These are phyloP conservation scores for Papilionanthe hybrid DNA, from an alignment of 116 monocot genomes.

Conservation along the genomic window DNA sequence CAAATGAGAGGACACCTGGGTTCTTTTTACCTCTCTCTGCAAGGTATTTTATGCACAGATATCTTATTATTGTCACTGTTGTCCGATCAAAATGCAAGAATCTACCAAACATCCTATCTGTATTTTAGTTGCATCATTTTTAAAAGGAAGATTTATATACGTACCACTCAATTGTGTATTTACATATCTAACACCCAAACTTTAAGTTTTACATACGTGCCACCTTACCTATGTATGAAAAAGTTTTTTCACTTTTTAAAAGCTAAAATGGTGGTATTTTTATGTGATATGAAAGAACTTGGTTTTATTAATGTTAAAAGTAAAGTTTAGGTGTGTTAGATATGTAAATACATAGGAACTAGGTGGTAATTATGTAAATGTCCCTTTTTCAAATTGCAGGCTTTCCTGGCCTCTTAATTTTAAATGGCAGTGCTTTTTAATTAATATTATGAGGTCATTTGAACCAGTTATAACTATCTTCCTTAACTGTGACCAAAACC, in stretches of 20 bases:
- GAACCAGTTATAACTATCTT: neutral
- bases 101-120: neutral
- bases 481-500: neutral
- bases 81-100: neutral
- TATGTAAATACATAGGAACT: too few relatives aligned
- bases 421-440: neutral
- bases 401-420: neutral
- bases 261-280: too few relatives aligned
- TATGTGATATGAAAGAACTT: too few relatives aligned
- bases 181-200: too few relatives aligned
- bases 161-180: too few relatives aligned
- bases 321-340: too few relatives aligned
- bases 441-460: neutral
- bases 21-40: constrained; percentile 77
- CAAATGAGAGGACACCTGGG: constrained; percentile 70
- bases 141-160: too few relatives aligned
- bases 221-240: too few relatives aligned
- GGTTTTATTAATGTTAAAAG: too few relatives aligned
- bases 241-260: too few relatives aligned
- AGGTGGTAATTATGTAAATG: too few relatives aligned
- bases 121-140: neutral
- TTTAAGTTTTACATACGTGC: too few relatives aligned
- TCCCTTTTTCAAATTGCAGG: neutral
- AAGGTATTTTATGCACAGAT: constrained; percentile 28
- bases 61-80: neutral